Evolutionary conservation across 306 rosid genomes (phyloP), one percentile per base, ranked within the genome.

Genomic region (Vachellia pachyceras): DNA sequence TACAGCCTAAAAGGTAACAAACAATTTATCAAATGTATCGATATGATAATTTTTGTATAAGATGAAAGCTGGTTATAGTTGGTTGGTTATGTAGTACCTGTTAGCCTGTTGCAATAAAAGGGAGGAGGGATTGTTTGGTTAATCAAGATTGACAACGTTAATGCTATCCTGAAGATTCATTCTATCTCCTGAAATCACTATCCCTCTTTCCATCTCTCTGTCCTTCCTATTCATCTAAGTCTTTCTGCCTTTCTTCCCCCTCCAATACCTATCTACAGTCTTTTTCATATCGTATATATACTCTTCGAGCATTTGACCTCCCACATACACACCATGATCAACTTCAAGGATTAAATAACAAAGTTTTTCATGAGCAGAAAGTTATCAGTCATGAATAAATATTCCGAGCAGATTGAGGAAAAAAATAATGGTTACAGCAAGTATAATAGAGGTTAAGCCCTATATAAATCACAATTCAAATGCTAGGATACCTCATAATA

Each of bases 401-500:
- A 75, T 58, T 57, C 17, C 40, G 25, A 58, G 40, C 8, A 41
- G 54, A 41, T 37, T 23, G 40, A 57, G 33, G 40, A 41, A 75
- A 74, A 13, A 41, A 23, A 20, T 52, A 55, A 36, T 36, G 47
- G 41, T 75, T 75, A 55, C 39, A 11, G 52, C 68, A 74, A 81
- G 69, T 40, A 23, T 67, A 65, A 65, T 60, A 54, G 23, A 65
- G 57, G 42, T 11, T 46, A 69, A 25, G 64, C 61, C 73, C 54
- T 52, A 73, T 42, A 37, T 55, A 81, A 83, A 40, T 69, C n/a
- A 69, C 47, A 46, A 75, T 64, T 60, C 36, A 29, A 76, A 60
- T 72, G 70, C 76, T 23, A 80, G 46, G 54, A 57, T 87, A 96
- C 99, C 98, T 96, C 97, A 88, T 87, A 41, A 92, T 37, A 77